phyloP scores from a whole-genome alignment of 768 basidiomycete species.

The Boletus vinaceobasis region DNA sequence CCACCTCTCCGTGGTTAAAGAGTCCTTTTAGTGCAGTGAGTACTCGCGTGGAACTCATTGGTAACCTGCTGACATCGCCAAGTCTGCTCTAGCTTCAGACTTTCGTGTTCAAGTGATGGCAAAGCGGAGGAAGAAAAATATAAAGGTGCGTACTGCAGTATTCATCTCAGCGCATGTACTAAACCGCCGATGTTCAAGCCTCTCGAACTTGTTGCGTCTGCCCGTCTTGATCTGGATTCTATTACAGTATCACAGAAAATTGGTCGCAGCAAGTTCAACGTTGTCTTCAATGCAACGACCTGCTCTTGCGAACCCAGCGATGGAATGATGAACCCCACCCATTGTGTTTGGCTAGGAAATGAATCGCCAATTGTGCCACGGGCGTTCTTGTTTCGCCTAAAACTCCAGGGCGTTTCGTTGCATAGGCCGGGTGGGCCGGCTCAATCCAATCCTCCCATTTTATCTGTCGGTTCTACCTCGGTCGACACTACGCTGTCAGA shows the following conservation, averaged over 20 bases:
- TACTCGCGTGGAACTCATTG: not conserved
- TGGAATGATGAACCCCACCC: conserved; percentile 40
- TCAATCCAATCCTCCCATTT: conserved; percentile 23
- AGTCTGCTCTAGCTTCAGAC: conserved; percentile 21
- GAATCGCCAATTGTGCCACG: conserved; percentile 37
- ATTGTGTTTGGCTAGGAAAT: conserved; percentile 53
- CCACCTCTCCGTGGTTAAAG: conserved; percentile 27
- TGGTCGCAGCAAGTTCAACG: conserved; percentile 37
- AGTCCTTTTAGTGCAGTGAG: conserved; percentile 27
- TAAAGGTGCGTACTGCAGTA: conserved; percentile 11
- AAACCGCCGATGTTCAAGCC: conserved; percentile 11
- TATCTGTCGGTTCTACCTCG: conserved; percentile 34
- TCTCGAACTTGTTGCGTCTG: conserved; percentile 35
- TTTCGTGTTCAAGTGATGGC: conserved; percentile 5
- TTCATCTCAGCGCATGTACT: not conserved
- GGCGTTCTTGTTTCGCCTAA: conserved; percentile 45
- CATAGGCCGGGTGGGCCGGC: conserved; percentile 40
- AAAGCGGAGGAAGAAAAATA: conserved; percentile 18
- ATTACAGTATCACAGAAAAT: conserved; percentile 43
- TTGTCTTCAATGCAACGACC: conserved; percentile 40
- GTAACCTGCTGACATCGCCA: conserved; percentile 1
- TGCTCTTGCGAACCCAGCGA: conserved; percentile 48
- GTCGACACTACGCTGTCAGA: conserved; percentile 44
- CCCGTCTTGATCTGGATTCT: conserved; percentile 44
- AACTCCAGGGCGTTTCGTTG: conserved; percentile 41